Evolutionary conservation across 371 early-diverging fungal species (phyloP).

Genomic region (Syncephalastrum sp.): DNA sequence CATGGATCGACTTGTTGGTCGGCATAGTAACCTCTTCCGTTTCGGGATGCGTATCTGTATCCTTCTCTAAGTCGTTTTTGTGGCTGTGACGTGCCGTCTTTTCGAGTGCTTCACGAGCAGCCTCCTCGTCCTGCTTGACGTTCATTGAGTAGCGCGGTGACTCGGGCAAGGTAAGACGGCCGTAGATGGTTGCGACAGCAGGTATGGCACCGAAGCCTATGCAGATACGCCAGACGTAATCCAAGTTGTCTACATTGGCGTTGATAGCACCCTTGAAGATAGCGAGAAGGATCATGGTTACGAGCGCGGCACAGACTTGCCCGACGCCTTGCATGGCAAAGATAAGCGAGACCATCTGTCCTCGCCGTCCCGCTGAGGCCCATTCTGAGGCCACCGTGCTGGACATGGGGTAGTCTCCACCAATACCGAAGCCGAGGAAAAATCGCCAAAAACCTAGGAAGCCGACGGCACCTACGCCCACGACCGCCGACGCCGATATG

Average conservation of each 20-base stretch:
- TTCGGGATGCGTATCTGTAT: not conserved
- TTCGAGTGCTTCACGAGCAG: conserved; percentile 30
- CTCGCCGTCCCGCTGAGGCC: conserved; percentile 56
- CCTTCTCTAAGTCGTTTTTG: not conserved
- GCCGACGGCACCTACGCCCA: conserved; percentile 52
- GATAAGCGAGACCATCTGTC: conserved; percentile 67
- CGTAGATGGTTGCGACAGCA: conserved; percentile 57
- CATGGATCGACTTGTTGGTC: no score
- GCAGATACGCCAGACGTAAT: conserved; percentile 63
- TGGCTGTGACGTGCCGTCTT: not conserved
- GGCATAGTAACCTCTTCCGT: not conserved
- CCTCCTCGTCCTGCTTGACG: conserved; percentile 39
- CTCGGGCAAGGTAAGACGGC: conserved; percentile 69
- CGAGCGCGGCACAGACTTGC: conserved; percentile 58
- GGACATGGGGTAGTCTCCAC: conserved; percentile 66
- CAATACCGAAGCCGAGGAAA: conserved; percentile 66
- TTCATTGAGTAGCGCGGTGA: conserved; percentile 64
- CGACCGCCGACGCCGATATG: conserved; percentile 52
- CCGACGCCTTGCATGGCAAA: conserved; percentile 80
- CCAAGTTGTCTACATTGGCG: conserved; percentile 44
- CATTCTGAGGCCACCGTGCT: conserved; percentile 75
- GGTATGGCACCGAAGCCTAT: conserved; percentile 60
- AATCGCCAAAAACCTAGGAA: conserved; percentile 68
- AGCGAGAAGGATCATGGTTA: conserved; percentile 57
- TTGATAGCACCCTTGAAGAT: conserved; percentile 45